Evolutionary conservation across 331 rosid genomes (phyloP), one percentile per base, ranked within the genome.

Genomic region (Rosa hybrid): DNA sequence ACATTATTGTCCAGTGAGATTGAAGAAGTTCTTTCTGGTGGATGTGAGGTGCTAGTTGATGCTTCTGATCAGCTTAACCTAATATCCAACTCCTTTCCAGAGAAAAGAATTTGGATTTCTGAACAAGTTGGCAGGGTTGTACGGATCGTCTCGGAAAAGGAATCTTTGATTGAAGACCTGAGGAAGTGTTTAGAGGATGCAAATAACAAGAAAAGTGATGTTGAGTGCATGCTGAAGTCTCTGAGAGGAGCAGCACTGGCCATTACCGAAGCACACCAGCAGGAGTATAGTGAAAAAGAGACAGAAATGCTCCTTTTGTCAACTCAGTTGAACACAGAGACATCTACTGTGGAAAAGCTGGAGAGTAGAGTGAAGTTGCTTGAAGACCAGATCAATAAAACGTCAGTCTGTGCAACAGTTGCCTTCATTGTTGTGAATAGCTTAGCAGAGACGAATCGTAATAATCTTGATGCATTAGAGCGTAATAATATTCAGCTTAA

Each of bases 81-180:
- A 39, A 89, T 93, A 82, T 88, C 91, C 77, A 83, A 86, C 81
- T 91, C 96, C 77, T 79, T 93, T 90, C 91, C 98, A 16, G 94
- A 88, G 65, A 91, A 88, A 88, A 86, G 99, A 89, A 95, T 95
- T 71, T 88, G 98, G 98, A 89, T 93, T 82, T 95, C 97, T 7
- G 96, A 93, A 86, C 93, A 95, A 84, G 91, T 90, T 65, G 86
- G 94, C 83, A 86, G 79, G 86, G 82, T 88, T 80, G 88, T 82
- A 51, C 83, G 87, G 85, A 81, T 82, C 82, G 84, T 91, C 64
- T 87, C 90, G 46, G 98, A 95, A 69, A 95, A 93, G 89, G 99
- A 93, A 59, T 77, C 89, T 69, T 60, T 95, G 74, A 81, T 93
- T 87, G 96, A 93, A 41, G 96, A 95, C 71, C 90, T 95, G 44